These are phyloP conservation scores for Malassezia vespertilionis DNA, from an alignment of 1,284 basidiomycete genomes.

Conservation along the genomic window DNA sequence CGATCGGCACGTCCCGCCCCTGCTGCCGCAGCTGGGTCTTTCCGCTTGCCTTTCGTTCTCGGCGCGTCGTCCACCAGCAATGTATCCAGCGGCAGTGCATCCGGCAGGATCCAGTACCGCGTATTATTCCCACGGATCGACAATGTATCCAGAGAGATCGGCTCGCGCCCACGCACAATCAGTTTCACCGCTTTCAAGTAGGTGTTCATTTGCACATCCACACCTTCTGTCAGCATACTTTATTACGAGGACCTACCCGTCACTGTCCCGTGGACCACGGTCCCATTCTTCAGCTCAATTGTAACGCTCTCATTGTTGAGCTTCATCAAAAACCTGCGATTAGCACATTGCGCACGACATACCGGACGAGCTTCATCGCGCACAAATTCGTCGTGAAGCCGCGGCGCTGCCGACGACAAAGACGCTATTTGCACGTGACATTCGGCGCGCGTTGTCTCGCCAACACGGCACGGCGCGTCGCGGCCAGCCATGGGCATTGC, in stretches of 20 bases:
- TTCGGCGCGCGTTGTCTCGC: background rate
- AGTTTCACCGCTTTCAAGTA: slow-evolving; percentile 94
- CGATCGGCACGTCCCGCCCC: slow-evolving; percentile 14
- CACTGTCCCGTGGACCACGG: slow-evolving; percentile 88
- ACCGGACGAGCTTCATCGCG: slow-evolving; percentile 48
- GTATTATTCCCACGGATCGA: slow-evolving; percentile 51
- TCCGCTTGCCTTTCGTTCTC: slow-evolving; percentile 62
- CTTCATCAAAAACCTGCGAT: slow-evolving; percentile 91
- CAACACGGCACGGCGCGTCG: slow-evolving; percentile 1
- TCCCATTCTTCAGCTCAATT: slow-evolving; percentile 95
- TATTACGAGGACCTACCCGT: slow-evolving; percentile 58
- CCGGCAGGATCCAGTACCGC: slow-evolving; percentile 84
- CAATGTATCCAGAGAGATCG: slow-evolving; percentile 54
- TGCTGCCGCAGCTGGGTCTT: slow-evolving; percentile 21
- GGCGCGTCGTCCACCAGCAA: slow-evolving; percentile 94
- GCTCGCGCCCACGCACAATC: slow-evolving; percentile 73
- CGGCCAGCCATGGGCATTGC: slow-evolving; percentile 60
- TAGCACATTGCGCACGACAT: slow-evolving; percentile 11
- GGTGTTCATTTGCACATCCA: slow-evolving; percentile 66
- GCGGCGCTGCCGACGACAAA: background rate
- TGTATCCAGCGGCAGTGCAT: slow-evolving; percentile 89
- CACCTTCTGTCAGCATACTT: slow-evolving; percentile 18
- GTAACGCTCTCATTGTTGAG: slow-evolving; percentile 98
- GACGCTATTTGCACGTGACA: slow-evolving; percentile 11
- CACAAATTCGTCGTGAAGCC: too few species aligned